phyloP scores from a whole-genome alignment of 2,329 filamentous ascomycete species.

The Ophiognomonia clavigignenti-juglandacearum region DNA sequence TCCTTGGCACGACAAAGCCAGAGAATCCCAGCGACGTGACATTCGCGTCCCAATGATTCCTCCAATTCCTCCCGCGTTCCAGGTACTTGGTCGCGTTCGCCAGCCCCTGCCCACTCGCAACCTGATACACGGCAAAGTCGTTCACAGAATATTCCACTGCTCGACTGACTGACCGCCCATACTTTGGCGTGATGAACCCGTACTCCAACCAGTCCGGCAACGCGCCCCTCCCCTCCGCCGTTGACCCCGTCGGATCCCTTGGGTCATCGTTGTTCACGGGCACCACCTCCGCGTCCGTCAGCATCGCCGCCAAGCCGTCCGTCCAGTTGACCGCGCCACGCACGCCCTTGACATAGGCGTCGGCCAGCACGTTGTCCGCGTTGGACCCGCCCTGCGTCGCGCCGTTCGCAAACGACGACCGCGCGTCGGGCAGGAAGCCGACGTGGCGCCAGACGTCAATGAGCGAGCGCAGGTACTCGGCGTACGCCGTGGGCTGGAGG shows the following conservation, averaged over 20 bases:
- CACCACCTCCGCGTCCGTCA: conserved; percentile 60
- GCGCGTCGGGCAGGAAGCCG: conserved; percentile 60
- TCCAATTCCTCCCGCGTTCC: conserved; percentile 61
- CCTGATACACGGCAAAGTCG: conserved; percentile 63
- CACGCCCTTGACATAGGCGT: conserved; percentile 67
- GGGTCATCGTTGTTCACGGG: conserved; percentile 56
- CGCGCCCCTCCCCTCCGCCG: conserved; percentile 63
- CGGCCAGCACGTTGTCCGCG: conserved; percentile 66
- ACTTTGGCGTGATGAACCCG: conserved; percentile 62
- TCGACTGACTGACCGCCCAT: conserved; percentile 56
- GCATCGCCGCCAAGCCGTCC: conserved; percentile 58
- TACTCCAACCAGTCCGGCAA: conserved; percentile 62
- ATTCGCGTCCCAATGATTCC: conserved; percentile 64
- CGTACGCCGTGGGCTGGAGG: conserved; percentile 56
- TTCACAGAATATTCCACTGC: conserved; percentile 66
- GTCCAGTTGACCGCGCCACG: conserved; percentile 59
- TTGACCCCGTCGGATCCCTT: conserved; percentile 53
- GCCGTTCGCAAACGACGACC: conserved; percentile 66
- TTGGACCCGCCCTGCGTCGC: conserved; percentile 66
- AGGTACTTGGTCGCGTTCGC: conserved; percentile 55
- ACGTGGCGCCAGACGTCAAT: conserved; percentile 65
- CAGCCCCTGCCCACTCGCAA: conserved; percentile 54
- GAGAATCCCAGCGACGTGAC: conserved; percentile 54
- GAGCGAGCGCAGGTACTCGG: conserved; percentile 61
- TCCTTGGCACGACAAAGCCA: conserved; percentile 63